Percentiles rank a stretch among this genome's conserved stretches.
phyloP scores from a whole-genome alignment of 2,329 filamentous ascomycete genomes.

The Penicillium sp. region DNA sequence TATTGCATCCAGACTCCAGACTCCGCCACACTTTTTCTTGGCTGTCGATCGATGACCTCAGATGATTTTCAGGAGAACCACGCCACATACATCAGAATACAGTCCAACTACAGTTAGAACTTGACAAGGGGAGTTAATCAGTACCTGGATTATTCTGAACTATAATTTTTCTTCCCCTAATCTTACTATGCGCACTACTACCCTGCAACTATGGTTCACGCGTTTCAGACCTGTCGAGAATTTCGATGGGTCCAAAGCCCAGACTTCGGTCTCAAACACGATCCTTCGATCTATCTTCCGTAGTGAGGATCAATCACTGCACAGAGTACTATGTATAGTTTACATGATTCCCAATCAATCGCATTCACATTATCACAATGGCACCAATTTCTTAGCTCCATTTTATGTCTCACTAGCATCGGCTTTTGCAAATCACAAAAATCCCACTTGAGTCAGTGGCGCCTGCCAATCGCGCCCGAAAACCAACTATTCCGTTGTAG shows the following conservation, averaged over 20 bases:
- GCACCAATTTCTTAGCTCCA: not conserved
- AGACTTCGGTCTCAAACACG: not conserved
- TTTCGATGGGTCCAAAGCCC: no score
- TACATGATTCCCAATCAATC: no score
- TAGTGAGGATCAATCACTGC: no score
- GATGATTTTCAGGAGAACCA: conserved; percentile 7
- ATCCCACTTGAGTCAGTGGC: conserved; percentile 11
- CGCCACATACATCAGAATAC: not conserved
- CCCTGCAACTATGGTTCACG: no score
- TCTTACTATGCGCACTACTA: no score
- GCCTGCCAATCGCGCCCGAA: not conserved
- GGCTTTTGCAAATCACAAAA: not conserved
- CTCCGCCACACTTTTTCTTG: conserved; percentile 11
- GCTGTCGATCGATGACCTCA: conserved; percentile 12
- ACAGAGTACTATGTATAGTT: no score
- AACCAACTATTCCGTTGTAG: not conserved
- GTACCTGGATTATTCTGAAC: no score
- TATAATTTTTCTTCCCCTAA: no score
- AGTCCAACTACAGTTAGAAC: not conserved
- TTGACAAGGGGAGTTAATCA: no score
- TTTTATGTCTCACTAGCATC: not conserved
- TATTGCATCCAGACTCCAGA: not conserved
- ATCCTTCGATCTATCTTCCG: not conserved
- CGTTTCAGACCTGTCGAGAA: no score
- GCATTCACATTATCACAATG: not conserved